These are phyloP conservation scores for Agrocybe chaxingu DNA, from an alignment of 768 basidiomycete species.

Conservation along the genomic window DNA sequence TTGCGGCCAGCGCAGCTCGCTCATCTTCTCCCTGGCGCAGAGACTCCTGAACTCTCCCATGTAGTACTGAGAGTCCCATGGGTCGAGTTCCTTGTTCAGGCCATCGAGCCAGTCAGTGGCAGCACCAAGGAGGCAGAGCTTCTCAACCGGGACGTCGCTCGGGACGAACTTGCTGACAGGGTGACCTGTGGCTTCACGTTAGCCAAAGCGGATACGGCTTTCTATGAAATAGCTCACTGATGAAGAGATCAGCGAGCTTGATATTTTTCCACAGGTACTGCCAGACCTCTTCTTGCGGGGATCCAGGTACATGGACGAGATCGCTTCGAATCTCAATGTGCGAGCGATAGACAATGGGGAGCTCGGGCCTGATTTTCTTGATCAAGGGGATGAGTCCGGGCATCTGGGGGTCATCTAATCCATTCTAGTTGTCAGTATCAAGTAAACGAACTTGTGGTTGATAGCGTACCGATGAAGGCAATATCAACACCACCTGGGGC, in stretches of 20 bases:
- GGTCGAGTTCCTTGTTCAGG: constrained; percentile 82
- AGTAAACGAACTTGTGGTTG: background rate
- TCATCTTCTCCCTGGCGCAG: constrained; percentile 79
- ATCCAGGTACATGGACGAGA: constrained; percentile 76
- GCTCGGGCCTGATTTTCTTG: constrained; percentile 74
- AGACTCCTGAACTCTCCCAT: constrained; percentile 84
- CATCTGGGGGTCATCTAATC: constrained; percentile 83
- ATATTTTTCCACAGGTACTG: constrained; percentile 94
- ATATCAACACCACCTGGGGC: constrained; percentile 82
- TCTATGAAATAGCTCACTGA: constrained; percentile 46
- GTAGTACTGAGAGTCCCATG: constrained; percentile 84
- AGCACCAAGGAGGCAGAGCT: constrained; percentile 72
- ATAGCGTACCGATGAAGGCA: constrained; percentile 73
- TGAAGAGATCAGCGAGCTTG: constrained; percentile 84
- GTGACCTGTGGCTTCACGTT: constrained; percentile 44
- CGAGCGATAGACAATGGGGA: constrained; percentile 91
- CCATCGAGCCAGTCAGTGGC: constrained; percentile 93
- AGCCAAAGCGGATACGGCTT: too few species aligned
- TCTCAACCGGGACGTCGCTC: constrained; percentile 71
- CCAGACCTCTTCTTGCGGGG: constrained; percentile 91
- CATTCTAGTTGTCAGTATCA: background rate
- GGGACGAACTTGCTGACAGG: constrained; percentile 95
- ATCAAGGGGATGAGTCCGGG: constrained; percentile 93
- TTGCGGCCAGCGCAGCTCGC: constrained; percentile 70
- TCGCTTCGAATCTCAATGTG: constrained; percentile 94